A percentile compares a stretch with the other conserved stretches of the same genome.
phyloP scores from a whole-genome alignment of 129 eudicot genomes.

The Lactuca saligna region DNA sequence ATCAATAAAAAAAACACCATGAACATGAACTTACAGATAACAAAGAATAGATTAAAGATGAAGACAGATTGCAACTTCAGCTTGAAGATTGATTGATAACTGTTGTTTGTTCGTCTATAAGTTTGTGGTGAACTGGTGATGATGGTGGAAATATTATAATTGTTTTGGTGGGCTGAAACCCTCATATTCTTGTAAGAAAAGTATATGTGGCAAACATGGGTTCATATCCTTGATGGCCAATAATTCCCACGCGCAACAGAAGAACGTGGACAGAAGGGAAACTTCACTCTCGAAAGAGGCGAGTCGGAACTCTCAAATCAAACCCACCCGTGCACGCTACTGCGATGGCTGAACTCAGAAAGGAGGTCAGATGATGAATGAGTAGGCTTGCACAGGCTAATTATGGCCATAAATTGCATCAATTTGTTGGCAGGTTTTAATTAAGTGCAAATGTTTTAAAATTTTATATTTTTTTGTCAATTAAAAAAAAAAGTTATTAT shows the following conservation, averaged over 20 bases:
- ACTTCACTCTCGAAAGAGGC: neutral
- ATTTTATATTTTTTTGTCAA: too few species aligned
- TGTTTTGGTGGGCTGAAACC: constrained; percentile 36
- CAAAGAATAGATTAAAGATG: constrained; percentile 16
- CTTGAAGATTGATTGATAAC: constrained; percentile 14
- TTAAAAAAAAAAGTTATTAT: too few species aligned
- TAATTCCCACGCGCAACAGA: constrained; percentile 29
- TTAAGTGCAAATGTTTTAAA: too few species aligned
- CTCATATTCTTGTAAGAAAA: constrained; percentile 8
- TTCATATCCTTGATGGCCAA: constrained; percentile 3
- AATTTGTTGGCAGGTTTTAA: too few species aligned
- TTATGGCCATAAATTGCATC: neutral
- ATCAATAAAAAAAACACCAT: neutral
- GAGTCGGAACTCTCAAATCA: neutral
- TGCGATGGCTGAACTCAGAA: constrained; percentile 1
- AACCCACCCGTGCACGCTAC: constrained; percentile 28
- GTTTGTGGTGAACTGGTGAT: constrained; percentile 11
- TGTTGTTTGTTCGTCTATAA: neutral
- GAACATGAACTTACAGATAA: constrained; percentile 25
- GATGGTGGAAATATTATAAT: constrained; percentile 10
- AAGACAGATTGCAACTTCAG: constrained; percentile 17
- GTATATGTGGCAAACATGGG: constrained; percentile 28
- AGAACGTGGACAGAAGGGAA: constrained; percentile 24
- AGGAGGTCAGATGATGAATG: neutral
- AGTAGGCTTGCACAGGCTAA: neutral